These are phyloP conservation scores for Phaeolepiota aurea DNA, from an alignment of 768 basidiomycete genomes.

Conservation along the genomic window DNA sequence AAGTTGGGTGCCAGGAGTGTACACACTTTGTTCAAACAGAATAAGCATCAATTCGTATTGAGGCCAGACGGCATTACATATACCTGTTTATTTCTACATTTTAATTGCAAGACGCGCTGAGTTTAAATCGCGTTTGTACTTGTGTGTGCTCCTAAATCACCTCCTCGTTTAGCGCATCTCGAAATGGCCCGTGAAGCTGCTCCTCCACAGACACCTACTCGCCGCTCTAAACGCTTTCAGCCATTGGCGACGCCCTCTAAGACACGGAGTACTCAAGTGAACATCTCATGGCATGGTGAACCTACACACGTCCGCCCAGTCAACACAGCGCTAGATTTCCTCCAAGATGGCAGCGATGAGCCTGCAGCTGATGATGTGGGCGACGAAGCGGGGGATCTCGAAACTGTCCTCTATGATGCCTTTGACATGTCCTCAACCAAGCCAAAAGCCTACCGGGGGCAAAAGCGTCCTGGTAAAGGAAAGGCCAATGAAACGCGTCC, in stretches of 20 bases:
- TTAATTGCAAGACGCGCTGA: no score
- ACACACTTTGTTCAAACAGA: no score
- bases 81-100: no score
- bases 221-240: slow-evolving; percentile 22
- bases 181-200: slow-evolving; percentile 5
- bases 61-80: no score
- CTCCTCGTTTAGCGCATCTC: not conserved
- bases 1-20: no score
- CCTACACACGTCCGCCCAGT: slow-evolving; percentile 16
- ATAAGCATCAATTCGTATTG: no score
- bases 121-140: no score
- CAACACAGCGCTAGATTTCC: slow-evolving; percentile 13
- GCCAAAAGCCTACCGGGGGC: slow-evolving; percentile 14
- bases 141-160: no score
- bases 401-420: slow-evolving; percentile 26
- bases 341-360: slow-evolving; percentile 17
- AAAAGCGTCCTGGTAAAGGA: slow-evolving; percentile 10
- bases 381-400: slow-evolving; percentile 10
- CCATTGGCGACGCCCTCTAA: slow-evolving; percentile 18
- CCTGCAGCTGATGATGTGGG: slow-evolving; percentile 1
- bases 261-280: slow-evolving; percentile 6
- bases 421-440: slow-evolving; percentile 23
- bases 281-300: slow-evolving; percentile 17
- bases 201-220: slow-evolving; percentile 17
- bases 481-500: slow-evolving; percentile 15